Conservation (phyloP, 805 yeast species). For the Ogataea nitratoaversa region DNA sequence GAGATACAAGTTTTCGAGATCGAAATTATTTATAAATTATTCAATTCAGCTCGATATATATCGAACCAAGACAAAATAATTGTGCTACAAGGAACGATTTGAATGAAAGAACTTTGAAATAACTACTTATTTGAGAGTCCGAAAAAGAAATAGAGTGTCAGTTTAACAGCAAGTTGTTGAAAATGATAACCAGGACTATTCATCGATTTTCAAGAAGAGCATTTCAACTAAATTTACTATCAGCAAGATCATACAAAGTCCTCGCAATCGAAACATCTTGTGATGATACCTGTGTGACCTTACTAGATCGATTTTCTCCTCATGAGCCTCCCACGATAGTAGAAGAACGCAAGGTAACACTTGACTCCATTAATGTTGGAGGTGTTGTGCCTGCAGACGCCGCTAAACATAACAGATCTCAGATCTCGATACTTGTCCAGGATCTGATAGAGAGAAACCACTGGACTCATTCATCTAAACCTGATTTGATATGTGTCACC, state of each 20-base stretch:
- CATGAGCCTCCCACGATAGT: slow-evolving; percentile 43
- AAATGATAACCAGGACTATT: background rate
- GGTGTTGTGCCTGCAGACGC: slow-evolving; percentile 90
- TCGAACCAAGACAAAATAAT: no score
- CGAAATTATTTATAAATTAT: no score
- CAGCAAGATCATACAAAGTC: slow-evolving; percentile 47
- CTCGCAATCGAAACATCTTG: slow-evolving; percentile 91
- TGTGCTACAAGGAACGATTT: no score
- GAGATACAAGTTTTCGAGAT: no score
- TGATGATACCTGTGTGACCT: slow-evolving; percentile 89
- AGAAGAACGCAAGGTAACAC: slow-evolving; percentile 58
- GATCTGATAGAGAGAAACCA: slow-evolving; percentile 37
- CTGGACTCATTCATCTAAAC: slow-evolving; percentile 31
- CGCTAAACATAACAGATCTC: slow-evolving; percentile 66
- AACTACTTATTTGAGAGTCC: no score
- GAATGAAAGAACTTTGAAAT: no score
- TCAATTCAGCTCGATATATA: no score
- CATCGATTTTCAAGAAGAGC: background rate
- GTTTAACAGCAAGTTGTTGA: no score
- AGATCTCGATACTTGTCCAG: slow-evolving; percentile 48
- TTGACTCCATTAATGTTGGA: slow-evolving; percentile 63
- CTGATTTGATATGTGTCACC: slow-evolving; percentile 83
- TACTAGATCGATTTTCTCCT: slow-evolving; percentile 47
- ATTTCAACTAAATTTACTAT: no score
- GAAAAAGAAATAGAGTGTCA: no score